Conservation (phyloP, 1,139 yeast genomes). For the Candida sp. region DNA sequence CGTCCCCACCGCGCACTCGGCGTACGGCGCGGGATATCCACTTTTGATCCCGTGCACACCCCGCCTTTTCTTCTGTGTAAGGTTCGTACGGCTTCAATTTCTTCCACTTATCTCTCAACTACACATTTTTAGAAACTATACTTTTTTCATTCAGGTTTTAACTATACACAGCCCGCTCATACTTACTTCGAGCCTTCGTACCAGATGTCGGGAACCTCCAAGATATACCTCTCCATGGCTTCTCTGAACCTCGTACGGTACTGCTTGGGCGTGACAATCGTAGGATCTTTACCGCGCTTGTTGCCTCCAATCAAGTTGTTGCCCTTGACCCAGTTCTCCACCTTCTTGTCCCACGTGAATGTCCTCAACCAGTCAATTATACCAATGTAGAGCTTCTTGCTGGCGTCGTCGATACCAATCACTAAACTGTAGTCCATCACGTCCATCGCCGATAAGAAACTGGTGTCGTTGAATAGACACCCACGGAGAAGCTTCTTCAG, state of each 20-base stretch:
- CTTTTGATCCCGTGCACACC: background rate
- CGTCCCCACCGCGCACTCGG: too few relatives aligned
- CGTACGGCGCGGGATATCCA: too few relatives aligned
- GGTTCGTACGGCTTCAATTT: background rate
- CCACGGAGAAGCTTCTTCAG: constrained; percentile 86
- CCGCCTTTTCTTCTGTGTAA: background rate
- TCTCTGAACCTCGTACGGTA: constrained; percentile 93
- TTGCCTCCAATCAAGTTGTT: constrained; percentile 76
- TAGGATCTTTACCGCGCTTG: constrained; percentile 91
- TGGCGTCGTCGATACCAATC: constrained; percentile 78
- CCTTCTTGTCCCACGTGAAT: constrained; percentile 98
- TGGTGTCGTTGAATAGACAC: constrained; percentile 92
- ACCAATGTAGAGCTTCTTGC: constrained; percentile 80
- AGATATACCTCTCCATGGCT: constrained; percentile 95
- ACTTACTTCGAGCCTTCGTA: constrained; percentile 26
- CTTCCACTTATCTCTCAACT: background rate
- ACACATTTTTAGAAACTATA: too few relatives aligned
- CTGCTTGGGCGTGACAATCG: constrained; percentile 96
- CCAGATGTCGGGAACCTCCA: constrained; percentile 95
- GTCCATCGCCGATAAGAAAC: constrained; percentile 95
- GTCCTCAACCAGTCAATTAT: constrained; percentile 96
- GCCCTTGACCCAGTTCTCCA: constrained; percentile 99
- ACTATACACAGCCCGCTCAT: too few relatives aligned
- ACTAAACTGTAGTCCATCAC: constrained; percentile 99
- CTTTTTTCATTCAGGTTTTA: background rate